These are phyloP conservation scores for Starmerella khaoyaiensis DNA, from an alignment of 805 yeast species.

Conservation along the genomic window DNA sequence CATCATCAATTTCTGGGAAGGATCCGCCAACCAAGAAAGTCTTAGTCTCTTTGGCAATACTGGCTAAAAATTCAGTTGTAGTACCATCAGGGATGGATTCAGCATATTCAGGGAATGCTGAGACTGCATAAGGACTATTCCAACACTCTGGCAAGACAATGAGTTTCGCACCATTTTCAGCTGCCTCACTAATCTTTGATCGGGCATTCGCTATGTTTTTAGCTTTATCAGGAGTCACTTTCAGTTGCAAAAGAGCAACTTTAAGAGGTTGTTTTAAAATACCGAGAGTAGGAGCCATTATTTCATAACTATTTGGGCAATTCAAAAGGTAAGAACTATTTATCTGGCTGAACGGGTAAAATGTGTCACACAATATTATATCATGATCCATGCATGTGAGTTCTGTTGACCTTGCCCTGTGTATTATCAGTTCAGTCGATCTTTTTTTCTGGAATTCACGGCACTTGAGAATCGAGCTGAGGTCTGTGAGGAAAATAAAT, in stretches of 20 bases:
- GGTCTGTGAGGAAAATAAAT: too few relatives aligned
- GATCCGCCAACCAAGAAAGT: conserved; percentile 81
- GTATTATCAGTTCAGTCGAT: too few relatives aligned
- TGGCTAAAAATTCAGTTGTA: conserved; percentile 47
- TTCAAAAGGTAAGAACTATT: too few relatives aligned
- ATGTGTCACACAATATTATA: too few relatives aligned
- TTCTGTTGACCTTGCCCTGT: too few relatives aligned
- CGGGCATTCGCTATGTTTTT: conserved; percentile 63
- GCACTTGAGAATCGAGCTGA: too few relatives aligned
- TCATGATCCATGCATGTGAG: too few relatives aligned
- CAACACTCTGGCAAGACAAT: conserved; percentile 91
- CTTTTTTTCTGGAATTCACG: too few relatives aligned
- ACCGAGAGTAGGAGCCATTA: too few relatives aligned
- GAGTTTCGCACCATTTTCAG: conserved; percentile 49
- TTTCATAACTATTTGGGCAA: too few relatives aligned
- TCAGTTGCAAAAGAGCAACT: conserved; percentile 74
- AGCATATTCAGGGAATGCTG: conserved; percentile 75
- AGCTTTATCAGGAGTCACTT: conserved; percentile 68
- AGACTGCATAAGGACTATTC: conserved; percentile 87
- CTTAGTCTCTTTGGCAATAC: conserved; percentile 49
- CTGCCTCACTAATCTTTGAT: conserved; percentile 53
- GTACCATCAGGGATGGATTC: conserved; percentile 68
- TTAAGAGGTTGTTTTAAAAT: conserved; percentile 44
- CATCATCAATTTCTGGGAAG: conserved; percentile 58
- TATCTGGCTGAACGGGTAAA: too few relatives aligned